Base-by-base conservation (phyloP, 2,329 filamentous ascomycete genomes). In the Magnaporthiopsis poae region DNA sequence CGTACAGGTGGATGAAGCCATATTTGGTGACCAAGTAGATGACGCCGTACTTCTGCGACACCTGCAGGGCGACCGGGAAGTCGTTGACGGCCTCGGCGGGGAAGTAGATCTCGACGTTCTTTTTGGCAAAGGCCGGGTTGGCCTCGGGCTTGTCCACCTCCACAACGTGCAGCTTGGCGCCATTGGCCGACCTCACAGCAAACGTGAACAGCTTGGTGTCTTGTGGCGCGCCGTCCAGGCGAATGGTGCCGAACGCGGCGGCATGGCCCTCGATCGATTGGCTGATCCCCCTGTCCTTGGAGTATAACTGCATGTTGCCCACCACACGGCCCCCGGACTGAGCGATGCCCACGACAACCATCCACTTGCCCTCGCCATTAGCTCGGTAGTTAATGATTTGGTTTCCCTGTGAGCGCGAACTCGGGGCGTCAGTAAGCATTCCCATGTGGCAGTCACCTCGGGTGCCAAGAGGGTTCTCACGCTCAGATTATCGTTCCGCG, bases 331-430 rank as follows among this genome's bases (percentile, higher is more conserved):
- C 94, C 76, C 93, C 89, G 75, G 96, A 90, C 76, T 93, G 91
- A 68, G 93, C 93, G 73, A 99, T 99, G 74, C 95, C 95, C 67
- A 99, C 92, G 67, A 97, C 89, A 36, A 96, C 93, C 88, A 96
- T 96, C 95, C 95, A 99, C 80, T 96, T 96, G 77, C 92, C 92
- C 71, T 99, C 94, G 70, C 89, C 87, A 78, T 94, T 97, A 72
- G 96, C 91, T 72, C 94, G 92, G 81, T 99, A 99, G 82, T 98
- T 99, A 86, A 99, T 99, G 79, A 99, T 99, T 86, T 99, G 95
- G 80, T 92, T 96, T 71, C 90, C 90, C 91, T 96, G 73, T 27
- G 9, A 12, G 59, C 59, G 59, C 12, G 18, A 11, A 29, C 25
- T 35, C 9, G 61, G 56, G 15, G 15, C 39, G 15, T 39, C 18